A percentile compares a stretch with the other conserved stretches of the same genome.
Evolutionary conservation across 768 basidiomycete species (phyloP).

Genomic region (Mycena galericulata): DNA sequence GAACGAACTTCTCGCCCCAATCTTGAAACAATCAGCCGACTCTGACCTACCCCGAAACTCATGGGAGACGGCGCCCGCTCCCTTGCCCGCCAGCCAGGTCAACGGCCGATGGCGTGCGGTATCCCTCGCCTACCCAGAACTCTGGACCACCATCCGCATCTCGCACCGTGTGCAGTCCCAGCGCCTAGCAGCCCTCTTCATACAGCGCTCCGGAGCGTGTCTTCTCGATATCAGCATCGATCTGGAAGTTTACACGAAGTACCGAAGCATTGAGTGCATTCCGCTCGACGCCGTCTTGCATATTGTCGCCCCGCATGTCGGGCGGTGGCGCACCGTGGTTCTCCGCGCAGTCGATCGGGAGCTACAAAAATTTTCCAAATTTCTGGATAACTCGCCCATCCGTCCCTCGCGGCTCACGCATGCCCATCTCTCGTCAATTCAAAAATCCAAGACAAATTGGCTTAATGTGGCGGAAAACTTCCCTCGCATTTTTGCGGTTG

Average conservation of each 20-base stretch:
- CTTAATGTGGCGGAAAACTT: no score
- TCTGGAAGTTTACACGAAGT: background rate
- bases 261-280: no score
- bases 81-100: background rate
- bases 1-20: no score
- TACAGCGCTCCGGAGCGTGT: background rate
- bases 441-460: no score
- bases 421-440: no score
- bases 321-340: conserved; percentile 9
- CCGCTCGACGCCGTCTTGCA: background rate
- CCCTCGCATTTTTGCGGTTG: no score
- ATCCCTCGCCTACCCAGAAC: background rate
- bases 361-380: background rate
- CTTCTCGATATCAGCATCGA: conserved; percentile 14
- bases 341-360: background rate
- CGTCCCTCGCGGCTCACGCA: no score
- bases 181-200: background rate
- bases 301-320: conserved; percentile 2
- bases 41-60: no score
- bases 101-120: background rate
- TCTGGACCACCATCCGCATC: conserved; percentile 9
- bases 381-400: no score
- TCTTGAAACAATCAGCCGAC: no score
- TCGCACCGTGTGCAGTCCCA: background rate
- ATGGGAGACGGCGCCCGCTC: no score